Percentiles rank a stretch among this genome's conserved stretches.
Conservation (phyloP, 768 basidiomycete species). For the Lyophyllum shimeji region DNA sequence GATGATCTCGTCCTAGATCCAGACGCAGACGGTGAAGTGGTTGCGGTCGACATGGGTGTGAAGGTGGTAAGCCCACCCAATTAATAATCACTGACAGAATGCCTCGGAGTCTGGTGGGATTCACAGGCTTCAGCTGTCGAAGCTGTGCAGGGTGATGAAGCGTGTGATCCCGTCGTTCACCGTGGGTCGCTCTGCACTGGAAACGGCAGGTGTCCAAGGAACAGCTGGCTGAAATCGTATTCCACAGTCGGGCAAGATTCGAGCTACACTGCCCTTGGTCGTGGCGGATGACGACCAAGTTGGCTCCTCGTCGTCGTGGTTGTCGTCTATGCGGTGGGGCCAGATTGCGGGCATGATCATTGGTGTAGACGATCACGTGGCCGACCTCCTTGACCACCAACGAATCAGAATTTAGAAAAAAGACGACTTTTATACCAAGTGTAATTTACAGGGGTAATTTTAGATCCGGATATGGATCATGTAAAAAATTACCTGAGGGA, state of each 20-base stretch:
- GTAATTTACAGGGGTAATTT: too few relatives aligned
- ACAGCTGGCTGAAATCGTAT: not conserved
- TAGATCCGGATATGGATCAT: too few relatives aligned
- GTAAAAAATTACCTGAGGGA: too few relatives aligned
- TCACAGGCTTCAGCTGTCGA: not conserved
- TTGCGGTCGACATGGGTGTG: constrained; percentile 3
- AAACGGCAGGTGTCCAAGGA: not conserved
- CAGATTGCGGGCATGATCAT: not conserved
- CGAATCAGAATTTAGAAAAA: too few relatives aligned
- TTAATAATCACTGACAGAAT: not conserved
- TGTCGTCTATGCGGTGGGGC: not conserved
- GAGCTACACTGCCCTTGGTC: not conserved
- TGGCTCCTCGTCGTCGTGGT: not conserved
- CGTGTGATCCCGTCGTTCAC: constrained; percentile 5
- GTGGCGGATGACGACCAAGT: not conserved
- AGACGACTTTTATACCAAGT: too few relatives aligned
- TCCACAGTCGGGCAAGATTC: not conserved
- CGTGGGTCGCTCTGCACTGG: constrained; percentile 3
- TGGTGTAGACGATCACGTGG: too few relatives aligned
- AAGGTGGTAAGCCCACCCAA: not conserved
- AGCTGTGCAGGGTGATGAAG: constrained; percentile 1
- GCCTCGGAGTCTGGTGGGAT: constrained; percentile 2
- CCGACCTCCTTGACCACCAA: too few relatives aligned
- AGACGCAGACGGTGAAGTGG: not conserved
- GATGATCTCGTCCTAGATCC: not conserved